Base-by-base conservation (phyloP, 1,139 yeast species). In the Candida tunisiensis region DNA sequence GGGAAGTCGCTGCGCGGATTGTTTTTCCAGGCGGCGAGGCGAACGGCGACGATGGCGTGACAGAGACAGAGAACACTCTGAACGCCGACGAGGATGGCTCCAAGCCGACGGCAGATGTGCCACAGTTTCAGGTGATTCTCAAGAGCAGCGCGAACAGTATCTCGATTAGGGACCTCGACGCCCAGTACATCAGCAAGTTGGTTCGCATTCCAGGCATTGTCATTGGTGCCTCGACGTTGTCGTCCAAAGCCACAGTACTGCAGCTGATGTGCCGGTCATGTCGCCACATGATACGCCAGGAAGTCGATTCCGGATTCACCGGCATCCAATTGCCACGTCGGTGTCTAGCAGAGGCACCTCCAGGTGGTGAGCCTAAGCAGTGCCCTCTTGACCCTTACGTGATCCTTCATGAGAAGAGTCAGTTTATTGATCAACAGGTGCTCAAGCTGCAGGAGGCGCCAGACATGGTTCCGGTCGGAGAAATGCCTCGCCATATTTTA, bases 391-490 rank as follows among this genome's bases (percentile, higher is more conserved):
- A 88, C 41, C 98, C 99, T 1, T 91, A 83, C 43, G 70, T 80
- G 21, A 78, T 91, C 35, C 88, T 82, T 22, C 98, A 88, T 50
- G 96, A 88, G 48, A 79, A 82, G 46, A 83, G 95, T 1, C 61
- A 69, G 11, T 91, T 85, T 48, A 77, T 88, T 31, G 98, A 91
- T 52, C 96, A 91, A 49, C 99, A 91, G 51, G 73, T 78, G 15
- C 63, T 91, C 44, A 91, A 91, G 49, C 62, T 91, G 30, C 99
- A 88, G 50, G 99, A 88, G 48, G 66, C 92, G 10, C 96, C 98
- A 9, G 98, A 88, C 49, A 78, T 80, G 75, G 96, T 88, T 1
- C 99, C 98, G 2, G 93, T 88, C 13, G 98, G 99, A 36, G 99
- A 88, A 57, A 77, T 88, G 85, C 99, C 99, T 9, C 70, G 99